These are phyloP conservation scores for Fraxinus platypoda DNA, from an alignment of 305 asterid genomes.

Conservation along the genomic window DNA sequence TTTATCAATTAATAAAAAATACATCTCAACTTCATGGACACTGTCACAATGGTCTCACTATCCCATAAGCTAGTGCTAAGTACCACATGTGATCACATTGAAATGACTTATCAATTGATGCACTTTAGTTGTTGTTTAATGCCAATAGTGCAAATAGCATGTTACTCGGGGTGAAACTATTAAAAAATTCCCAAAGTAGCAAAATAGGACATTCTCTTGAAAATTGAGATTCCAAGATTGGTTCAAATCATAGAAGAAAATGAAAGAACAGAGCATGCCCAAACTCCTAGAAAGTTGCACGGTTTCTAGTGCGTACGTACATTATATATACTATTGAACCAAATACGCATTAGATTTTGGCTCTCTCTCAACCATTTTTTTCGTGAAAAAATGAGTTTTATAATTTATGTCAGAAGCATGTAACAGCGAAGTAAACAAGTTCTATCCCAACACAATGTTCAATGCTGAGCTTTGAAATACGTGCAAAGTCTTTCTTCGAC, in stretches of 20 bases:
- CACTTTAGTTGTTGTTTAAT: no score
- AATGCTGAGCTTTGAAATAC: neutral
- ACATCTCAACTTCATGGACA: neutral
- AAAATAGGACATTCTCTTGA: neutral
- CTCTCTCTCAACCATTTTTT: no score
- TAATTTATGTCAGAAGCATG: neutral
- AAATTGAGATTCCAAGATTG: neutral
- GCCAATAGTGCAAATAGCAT: neutral
- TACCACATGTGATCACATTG: no score
- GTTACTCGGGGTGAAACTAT: neutral
- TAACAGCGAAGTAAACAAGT: no score
- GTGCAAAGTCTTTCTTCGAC: slow-evolving; percentile 27
- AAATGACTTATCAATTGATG: neutral
- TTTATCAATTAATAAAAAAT: no score
- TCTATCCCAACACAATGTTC: neutral
- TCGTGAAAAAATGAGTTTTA: no score
- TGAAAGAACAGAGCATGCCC: neutral
- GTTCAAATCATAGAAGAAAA: neutral
- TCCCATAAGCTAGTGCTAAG: neutral
- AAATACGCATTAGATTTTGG: no score
- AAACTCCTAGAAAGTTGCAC: neutral
- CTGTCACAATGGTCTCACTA: neutral
- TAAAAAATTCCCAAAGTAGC: slow-evolving; percentile 11
- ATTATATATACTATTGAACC: no score
- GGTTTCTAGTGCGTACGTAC: no score